A percentile compares a stretch with the other conserved stretches of the same genome.
Evolutionary conservation across 805 yeast genomes (phyloP).

Genomic region (Sugiyamaella mastotermitis): DNA sequence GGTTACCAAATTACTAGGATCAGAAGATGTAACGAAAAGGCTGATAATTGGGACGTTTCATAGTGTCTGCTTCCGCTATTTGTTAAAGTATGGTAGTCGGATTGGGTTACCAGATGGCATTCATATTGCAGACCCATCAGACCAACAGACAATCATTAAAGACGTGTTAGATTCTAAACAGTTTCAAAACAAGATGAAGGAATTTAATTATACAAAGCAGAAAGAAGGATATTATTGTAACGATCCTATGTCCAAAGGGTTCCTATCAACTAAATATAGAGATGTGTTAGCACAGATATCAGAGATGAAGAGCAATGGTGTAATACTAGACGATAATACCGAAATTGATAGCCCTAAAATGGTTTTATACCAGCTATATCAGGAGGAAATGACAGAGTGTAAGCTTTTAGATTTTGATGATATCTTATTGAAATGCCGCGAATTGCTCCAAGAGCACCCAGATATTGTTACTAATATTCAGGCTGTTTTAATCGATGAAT

Average conservation of each 20-base stretch:
- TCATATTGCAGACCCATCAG: constrained; percentile 13
- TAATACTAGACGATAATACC: constrained; percentile 1
- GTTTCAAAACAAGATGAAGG: neutral
- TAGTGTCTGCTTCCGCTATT: constrained; percentile 61
- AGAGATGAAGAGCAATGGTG: constrained; percentile 3
- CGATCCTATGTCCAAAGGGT: too few relatives aligned
- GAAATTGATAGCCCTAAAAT: neutral
- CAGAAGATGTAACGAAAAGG: constrained; percentile 30
- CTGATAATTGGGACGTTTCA: constrained; percentile 87
- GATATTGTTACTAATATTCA: constrained; percentile 44
- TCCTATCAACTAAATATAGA: too few relatives aligned
- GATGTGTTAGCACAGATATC: constrained; percentile 1
- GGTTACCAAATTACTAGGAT: constrained; percentile 30
- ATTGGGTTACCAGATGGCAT: constrained; percentile 36
- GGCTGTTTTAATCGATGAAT: constrained; percentile 87
- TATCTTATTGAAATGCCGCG: constrained; percentile 51
- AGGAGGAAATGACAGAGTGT: constrained; percentile 36
- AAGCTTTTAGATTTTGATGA: constrained; percentile 78
- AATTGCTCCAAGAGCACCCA: constrained; percentile 40
- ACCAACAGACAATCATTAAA: constrained; percentile 4
- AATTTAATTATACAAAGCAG: constrained; percentile 1
- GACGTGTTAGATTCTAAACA: constrained; percentile 3
- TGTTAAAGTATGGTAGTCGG: constrained; percentile 47
- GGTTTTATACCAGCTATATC: constrained; percentile 35
- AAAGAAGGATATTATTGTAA: neutral